These are phyloP conservation scores for Cordyceps tenuipes DNA, from an alignment of 2,329 filamentous ascomycete genomes.

Conservation along the genomic window DNA sequence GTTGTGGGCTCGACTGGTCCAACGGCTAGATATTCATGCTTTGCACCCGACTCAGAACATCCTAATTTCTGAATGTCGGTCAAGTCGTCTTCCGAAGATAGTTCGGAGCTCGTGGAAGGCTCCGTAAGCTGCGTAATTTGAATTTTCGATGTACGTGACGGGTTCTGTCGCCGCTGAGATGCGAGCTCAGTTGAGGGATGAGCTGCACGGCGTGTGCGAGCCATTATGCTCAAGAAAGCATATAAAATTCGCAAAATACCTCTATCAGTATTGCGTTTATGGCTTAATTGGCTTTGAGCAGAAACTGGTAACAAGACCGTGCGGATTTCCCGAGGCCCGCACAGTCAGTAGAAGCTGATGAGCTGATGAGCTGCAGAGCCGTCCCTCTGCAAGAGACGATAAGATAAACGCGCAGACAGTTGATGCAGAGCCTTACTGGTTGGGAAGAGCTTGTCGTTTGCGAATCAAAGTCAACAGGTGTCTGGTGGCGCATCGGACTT, in stretches of 20 bases:
- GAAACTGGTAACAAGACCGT: not conserved
- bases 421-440: not conserved
- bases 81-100: not conserved
- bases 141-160: slow-evolving; percentile 1
- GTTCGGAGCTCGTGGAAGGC: slow-evolving; percentile 1
- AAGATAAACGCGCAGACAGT: not conserved
- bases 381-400: not conserved
- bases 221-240: not conserved
- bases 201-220: slow-evolving; percentile 2
- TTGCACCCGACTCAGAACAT: slow-evolving; percentile 1
- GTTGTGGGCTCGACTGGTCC: not conserved
- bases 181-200: not conserved
- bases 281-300: not conserved
- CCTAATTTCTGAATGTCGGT: not conserved
- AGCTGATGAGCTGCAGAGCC: not conserved
- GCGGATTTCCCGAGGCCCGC: no score
- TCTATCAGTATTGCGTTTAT: not conserved
- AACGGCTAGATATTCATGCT: not conserved
- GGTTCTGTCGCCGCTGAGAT: slow-evolving; percentile 1
- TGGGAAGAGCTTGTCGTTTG: not conserved
- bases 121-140: slow-evolving; percentile 6
- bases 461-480: not conserved
- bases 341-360: no score
- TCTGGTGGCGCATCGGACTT: not conserved
- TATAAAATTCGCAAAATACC: not conserved